Evolutionary conservation across 345 rosid genomes (phyloP).

Genomic region (Diplotaxis tenuifolia): DNA sequence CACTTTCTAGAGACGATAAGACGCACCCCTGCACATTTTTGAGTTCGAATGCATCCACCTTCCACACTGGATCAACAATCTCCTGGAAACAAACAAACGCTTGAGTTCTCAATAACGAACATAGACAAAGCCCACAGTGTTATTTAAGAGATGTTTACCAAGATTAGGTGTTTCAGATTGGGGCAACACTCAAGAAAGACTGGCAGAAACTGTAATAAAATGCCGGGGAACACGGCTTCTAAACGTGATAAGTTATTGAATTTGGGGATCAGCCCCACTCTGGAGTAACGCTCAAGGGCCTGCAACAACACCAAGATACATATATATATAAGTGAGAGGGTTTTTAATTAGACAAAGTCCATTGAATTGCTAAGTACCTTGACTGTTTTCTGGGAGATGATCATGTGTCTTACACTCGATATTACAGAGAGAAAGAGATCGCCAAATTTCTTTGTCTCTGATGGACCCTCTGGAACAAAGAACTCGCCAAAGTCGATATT

Average conservation of each 20-base stretch:
- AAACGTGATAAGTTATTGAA: conserved; percentile 10
- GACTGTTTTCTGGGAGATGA: conserved; percentile 11
- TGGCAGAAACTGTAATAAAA: not conserved
- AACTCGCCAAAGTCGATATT: not conserved
- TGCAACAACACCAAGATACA: not conserved
- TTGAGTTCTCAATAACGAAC: not conserved
- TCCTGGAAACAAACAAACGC: not conserved
- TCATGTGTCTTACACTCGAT: conserved; percentile 17
- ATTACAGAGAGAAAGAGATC: not conserved
- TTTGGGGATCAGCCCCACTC: not conserved
- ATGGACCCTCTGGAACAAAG: not conserved
- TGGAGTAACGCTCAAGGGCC: conserved; percentile 12
- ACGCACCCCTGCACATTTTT: not conserved
- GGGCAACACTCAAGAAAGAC: conserved; percentile 11
- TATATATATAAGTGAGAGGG: not conserved
- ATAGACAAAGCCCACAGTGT: not conserved
- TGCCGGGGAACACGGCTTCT: not conserved
- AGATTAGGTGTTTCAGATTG: conserved; percentile 27
- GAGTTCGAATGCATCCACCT: not conserved
- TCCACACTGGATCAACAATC: not conserved
- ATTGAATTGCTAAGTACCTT: not conserved
- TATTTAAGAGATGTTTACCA: not conserved
- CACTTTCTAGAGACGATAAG: conserved; percentile 8
- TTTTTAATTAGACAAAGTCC: not conserved
- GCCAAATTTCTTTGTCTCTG: conserved; percentile 1